Conservation (phyloP, 1,139 yeast genomes). For the Petasospora fabianii region DNA sequence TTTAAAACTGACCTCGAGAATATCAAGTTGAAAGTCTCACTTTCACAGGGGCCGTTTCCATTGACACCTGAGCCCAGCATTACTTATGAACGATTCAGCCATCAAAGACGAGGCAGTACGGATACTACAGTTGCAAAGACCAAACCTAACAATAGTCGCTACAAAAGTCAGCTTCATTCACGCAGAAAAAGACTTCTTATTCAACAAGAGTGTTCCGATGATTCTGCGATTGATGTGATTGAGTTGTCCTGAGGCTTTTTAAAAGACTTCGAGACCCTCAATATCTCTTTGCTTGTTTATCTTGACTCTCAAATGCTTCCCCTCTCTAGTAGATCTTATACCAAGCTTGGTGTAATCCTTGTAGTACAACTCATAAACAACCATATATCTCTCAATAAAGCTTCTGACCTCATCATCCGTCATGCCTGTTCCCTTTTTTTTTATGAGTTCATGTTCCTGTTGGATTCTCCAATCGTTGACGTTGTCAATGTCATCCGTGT, state of each 20-base stretch:
- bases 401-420: slow-evolving; percentile 57
- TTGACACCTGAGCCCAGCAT: neutral
- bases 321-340: slow-evolving; percentile 14
- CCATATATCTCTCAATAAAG: slow-evolving; percentile 85
- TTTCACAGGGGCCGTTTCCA: neutral
- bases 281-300: slow-evolving; percentile 31
- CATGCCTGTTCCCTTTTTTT: slow-evolving; percentile 67
- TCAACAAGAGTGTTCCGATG: neutral
- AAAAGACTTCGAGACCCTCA: slow-evolving; percentile 7
- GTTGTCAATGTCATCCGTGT: slow-evolving; percentile 54
- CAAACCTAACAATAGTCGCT: neutral
- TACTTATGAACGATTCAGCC: neutral
- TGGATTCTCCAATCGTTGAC: slow-evolving; percentile 80
- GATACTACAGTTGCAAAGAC: neutral
- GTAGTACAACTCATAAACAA: slow-evolving; percentile 72
- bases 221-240: neutral
- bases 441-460: slow-evolving; percentile 73
- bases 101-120: neutral
- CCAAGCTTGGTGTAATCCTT: slow-evolving; percentile 36
- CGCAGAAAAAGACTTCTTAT: neutral
- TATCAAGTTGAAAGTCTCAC: neutral
- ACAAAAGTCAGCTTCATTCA: slow-evolving; percentile 1
- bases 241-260: too few species aligned
- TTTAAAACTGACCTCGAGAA: neutral
- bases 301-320: slow-evolving; percentile 29